These are phyloP conservation scores for Penicillium fuscoglaucum DNA, from an alignment of 2,329 filamentous ascomycete genomes.

Conservation along the genomic window DNA sequence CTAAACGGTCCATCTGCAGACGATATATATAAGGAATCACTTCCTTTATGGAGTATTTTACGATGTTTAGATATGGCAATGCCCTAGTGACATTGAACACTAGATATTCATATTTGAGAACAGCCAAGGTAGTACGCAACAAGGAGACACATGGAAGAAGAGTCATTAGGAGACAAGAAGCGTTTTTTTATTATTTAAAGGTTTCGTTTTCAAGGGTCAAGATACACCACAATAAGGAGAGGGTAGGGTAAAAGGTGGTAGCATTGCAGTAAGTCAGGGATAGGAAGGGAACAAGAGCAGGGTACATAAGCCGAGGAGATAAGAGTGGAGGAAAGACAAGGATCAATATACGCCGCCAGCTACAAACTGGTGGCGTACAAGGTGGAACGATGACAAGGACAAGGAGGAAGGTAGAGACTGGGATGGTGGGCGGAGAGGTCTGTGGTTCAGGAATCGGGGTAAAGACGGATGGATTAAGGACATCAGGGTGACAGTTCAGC, in stretches of 20 bases:
- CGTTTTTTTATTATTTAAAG: constrained; percentile 10
- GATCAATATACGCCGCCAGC: constrained; percentile 6
- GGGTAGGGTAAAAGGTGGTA: constrained; percentile 5
- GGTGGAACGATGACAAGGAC: constrained; percentile 7
- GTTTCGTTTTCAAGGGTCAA: constrained; percentile 8
- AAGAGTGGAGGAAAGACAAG: constrained; percentile 6
- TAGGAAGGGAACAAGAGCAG: neutral
- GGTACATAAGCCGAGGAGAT: constrained; percentile 3
- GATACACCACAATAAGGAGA: constrained; percentile 5
- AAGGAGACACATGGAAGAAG: neutral
- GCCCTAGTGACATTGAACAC: neutral
- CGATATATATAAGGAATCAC: neutral
- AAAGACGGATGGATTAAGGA: constrained; percentile 6
- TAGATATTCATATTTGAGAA: neutral
- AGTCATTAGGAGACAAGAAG: neutral
- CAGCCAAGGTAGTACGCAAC: neutral
- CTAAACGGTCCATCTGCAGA: neutral
- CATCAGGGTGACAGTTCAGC: constrained; percentile 8
- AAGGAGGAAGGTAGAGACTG: constrained; percentile 5
- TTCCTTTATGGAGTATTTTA: neutral
- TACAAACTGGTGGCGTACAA: neutral
- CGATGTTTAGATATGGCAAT: neutral
- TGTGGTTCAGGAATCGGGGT: neutral
- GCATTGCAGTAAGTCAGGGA: constrained; percentile 7
- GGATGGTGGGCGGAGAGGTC: constrained; percentile 4